Evolutionary conservation across 768 basidiomycete genomes (phyloP), one percentile per base, ranked within the genome.

Genomic region (Psilocybe cyanescens): DNA sequence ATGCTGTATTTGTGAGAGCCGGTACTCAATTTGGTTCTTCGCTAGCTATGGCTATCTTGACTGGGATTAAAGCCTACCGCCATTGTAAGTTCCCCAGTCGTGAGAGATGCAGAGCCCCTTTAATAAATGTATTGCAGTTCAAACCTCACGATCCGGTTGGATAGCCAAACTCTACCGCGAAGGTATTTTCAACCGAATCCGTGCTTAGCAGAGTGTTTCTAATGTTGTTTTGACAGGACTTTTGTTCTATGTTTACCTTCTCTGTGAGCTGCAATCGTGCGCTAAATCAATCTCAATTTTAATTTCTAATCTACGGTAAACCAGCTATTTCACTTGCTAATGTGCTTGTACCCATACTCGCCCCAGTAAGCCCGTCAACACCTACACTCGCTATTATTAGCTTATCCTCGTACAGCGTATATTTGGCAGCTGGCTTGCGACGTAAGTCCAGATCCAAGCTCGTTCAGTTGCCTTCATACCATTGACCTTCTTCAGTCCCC

Each of bases 401-500:
- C 16, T 28, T 1, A 39, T 9, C 31, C 41, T 45, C 50, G 33
- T 41, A 4, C 19, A 80, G 77, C 48, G 70, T 0, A 67, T 69
- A 37, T 74, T 78, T 49, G 76, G 76, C 30, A 80, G 79, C 52
- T 80, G 79, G 80, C 72, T 80, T 28, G 76, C 75, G 55, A 76
- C 78, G 79, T 79, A 61, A 29, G 75, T 69, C 9, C 28, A 19
- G 5, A 24, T 49, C 19, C 24, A n/a, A 30, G n/a, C 8, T 29
- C 17, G 12, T 9, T 19, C 24, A 35, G 12, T 39, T 24, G 24
- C 24, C 24, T 19, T 19, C 16, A 28, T 28, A 30, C 19, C 37
- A 24, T 59, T 19, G 58, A 55, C 50, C 3, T 28, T 16, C 44
- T 29, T 11, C 39, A 81, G 78, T 12, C 77, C 77, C 4, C 79